Evolutionary conservation across 177 flowering plant genomes (phyloP).

Genomic region (Vitis hybrid): DNA sequence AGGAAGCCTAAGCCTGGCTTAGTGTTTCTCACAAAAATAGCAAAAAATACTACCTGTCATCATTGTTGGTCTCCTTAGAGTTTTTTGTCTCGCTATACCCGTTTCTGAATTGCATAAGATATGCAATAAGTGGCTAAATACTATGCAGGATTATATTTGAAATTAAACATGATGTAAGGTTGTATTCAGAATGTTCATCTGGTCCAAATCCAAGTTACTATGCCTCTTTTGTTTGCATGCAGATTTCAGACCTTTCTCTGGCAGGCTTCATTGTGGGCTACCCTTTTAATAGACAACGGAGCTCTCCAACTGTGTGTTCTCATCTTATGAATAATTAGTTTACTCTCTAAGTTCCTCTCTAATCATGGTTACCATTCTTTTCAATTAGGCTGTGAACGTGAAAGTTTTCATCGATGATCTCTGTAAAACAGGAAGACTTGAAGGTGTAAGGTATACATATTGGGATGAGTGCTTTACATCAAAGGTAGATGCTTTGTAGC

Average conservation of each 20-base stretch:
- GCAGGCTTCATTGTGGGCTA: slow-evolving; percentile 72
- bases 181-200: background rate
- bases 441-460: slow-evolving; percentile 65
- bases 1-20: no score
- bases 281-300: slow-evolving; percentile 40
- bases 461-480: slow-evolving; percentile 88
- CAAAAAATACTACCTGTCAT: background rate
- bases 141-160: background rate
- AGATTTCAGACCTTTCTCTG: slow-evolving; percentile 72
- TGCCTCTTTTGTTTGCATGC: slow-evolving; percentile 19
- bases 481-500: slow-evolving; percentile 45
- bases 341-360: background rate
- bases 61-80: background rate
- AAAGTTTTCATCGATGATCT: slow-evolving; percentile 71
- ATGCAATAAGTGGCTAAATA: background rate
- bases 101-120: background rate
- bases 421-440: slow-evolving; percentile 58
- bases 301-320: slow-evolving; percentile 44
- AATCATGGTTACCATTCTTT: background rate
- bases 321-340: background rate
- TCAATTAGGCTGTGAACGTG: slow-evolving; percentile 58
- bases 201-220: background rate
- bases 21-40: background rate
- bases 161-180: background rate
- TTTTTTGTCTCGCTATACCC: background rate